Conservation (phyloP, 352 stramenopile species). For the Phytophthora quininea region DNA sequence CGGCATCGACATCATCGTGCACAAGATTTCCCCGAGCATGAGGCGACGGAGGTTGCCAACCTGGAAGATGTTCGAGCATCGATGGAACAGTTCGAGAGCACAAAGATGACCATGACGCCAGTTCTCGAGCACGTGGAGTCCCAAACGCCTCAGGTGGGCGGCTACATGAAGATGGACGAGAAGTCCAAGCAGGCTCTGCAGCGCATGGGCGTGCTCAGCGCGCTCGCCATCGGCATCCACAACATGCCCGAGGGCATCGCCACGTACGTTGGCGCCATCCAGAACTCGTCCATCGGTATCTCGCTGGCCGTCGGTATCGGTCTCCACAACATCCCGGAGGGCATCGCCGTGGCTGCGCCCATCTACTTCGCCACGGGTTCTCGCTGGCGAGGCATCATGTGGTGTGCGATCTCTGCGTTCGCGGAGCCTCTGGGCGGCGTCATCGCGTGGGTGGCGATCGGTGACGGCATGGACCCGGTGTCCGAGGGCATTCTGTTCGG, state of each 20-base stretch:
- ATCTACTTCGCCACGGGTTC: slow-evolving; percentile 4
- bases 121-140: background rate
- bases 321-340: slow-evolving; percentile 4
- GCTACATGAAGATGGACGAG: background rate
- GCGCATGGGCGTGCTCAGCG: slow-evolving; percentile 1
- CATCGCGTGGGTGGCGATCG: slow-evolving; percentile 1
- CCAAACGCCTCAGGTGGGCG: background rate
- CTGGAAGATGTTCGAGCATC: background rate
- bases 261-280: slow-evolving; percentile 1
- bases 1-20: background rate
- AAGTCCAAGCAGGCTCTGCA: background rate
- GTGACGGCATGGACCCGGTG: slow-evolving; percentile 1
- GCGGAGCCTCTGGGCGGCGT: background rate
- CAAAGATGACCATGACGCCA: background rate
- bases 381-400: slow-evolving; percentile 2
- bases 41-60: background rate
- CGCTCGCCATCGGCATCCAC: slow-evolving; percentile 2
- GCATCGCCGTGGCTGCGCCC: background rate
- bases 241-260: background rate
- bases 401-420: slow-evolving; percentile 1
- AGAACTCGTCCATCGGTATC: background rate
- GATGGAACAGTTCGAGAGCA: background rate
- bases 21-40: background rate
- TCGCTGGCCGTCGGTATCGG: slow-evolving; percentile 1
- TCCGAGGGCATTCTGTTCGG: slow-evolving; percentile 4